Evolutionary conservation across 441 rosid genomes (phyloP).

Genomic region (Corymbia calophylla): DNA sequence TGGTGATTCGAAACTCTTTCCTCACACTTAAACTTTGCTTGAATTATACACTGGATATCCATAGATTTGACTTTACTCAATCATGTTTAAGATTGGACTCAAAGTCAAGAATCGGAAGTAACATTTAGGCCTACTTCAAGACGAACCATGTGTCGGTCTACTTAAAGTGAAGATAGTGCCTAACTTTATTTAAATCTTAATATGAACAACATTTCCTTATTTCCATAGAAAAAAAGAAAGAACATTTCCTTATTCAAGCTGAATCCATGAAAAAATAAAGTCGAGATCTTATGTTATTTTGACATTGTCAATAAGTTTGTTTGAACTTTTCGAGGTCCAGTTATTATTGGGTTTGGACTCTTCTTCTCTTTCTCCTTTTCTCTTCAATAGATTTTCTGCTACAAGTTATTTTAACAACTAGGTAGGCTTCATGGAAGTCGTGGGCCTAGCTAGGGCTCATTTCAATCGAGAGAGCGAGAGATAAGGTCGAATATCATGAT

Average conservation of each 20-base stretch:
- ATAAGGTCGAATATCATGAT: neutral
- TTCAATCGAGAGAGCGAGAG: neutral
- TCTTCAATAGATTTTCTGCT: neutral
- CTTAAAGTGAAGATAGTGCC: neutral
- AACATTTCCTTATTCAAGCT: neutral
- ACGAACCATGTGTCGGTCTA: neutral
- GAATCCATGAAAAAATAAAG: neutral
- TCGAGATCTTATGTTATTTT: neutral
- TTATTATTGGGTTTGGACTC: neutral
- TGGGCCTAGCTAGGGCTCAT: neutral
- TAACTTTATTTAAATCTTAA: neutral
- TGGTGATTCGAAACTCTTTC: neutral
- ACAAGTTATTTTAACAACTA: neutral
- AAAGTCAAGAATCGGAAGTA: neutral
- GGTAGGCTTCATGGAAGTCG: neutral
- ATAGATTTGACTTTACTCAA: neutral
- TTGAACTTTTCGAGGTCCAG: neutral
- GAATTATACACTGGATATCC: neutral
- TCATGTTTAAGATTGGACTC: neutral
- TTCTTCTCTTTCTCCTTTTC: neutral
- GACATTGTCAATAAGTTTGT: neutral
- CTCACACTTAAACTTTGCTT: neutral
- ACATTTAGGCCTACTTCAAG: neutral
- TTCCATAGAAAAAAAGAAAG: neutral
- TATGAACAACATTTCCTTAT: neutral